Base-by-base conservation (phyloP, 495 filamentous ascomycete genomes). In the Daldinia childiae region DNA sequence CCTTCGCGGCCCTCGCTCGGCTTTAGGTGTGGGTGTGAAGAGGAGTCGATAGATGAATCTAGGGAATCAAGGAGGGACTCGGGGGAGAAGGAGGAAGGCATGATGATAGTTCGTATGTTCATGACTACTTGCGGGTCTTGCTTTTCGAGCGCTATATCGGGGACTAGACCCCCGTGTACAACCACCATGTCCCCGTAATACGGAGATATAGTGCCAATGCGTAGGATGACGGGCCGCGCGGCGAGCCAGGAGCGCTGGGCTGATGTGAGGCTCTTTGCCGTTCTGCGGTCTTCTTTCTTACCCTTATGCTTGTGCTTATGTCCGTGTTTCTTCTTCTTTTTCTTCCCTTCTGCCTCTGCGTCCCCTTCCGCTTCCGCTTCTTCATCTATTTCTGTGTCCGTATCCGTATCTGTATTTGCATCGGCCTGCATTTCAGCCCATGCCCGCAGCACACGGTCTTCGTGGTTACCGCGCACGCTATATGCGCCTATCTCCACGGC, bases 401-500 rank as follows among this genome's bases (percentile, higher is more conserved):
- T 19, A 8, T 14, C 19, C 7, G 57, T 11, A 2, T 50, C 38
- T 36, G 19, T 29, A n/a, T 24, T 6, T 6, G 24, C 39, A 38
- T 45, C 62, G 48, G 63, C 68, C 73, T 61, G 66, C 64, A 62
- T 62, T 38, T 59, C 36, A 32, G 64, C 69, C 73, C 70, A 75
- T 0, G 70, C 71, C 5, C 87, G 81, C 19, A 97, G 82, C 12
- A 97, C 84, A 9, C 89, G 85, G 74, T 99, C 93, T 75, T 99
- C 95, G 79, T 98, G 94, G 80, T 99, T 98, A 14, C 95, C 95
- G 27, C 95, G 89, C 1, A 98, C 93, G 63, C 87, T 92, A 32
- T 89, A 90, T 3, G 95, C 95, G 15, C 84, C 85, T 27, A 92
- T 78, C 14, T 84, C 76, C 64, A 90, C 89, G 11, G 90, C 92